Percentiles rank a stretch among this genome's conserved stretches.
phyloP scores from a whole-genome alignment of 495 filamentous ascomycete genomes.

The Penicillium odoratum region DNA sequence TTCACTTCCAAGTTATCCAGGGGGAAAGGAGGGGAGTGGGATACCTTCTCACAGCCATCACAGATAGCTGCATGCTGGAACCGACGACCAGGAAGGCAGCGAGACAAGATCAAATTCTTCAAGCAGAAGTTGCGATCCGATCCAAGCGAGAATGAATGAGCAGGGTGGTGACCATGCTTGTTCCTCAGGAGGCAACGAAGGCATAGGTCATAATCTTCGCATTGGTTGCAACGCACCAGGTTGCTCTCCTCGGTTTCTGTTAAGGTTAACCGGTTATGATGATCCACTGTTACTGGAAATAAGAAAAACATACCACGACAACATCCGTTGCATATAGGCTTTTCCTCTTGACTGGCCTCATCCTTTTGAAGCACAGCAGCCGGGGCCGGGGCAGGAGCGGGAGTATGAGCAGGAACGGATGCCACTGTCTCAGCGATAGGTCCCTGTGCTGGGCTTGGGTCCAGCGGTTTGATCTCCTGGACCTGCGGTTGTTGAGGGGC shows the following conservation, averaged over 20 bases:
- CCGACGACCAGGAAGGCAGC: slow-evolving; percentile 80
- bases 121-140: slow-evolving; percentile 38
- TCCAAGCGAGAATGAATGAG: slow-evolving; percentile 66
- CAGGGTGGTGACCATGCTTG: slow-evolving; percentile 91
- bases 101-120: slow-evolving; percentile 50
- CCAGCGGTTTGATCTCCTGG: slow-evolving; percentile 19
- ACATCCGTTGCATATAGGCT: slow-evolving; percentile 92
- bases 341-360: slow-evolving; percentile 32
- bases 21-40: background rate
- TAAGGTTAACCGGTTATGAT: background rate
- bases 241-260: slow-evolving; percentile 70
- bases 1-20: background rate
- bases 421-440: slow-evolving; percentile 15
- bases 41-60: slow-evolving; percentile 87
- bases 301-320: slow-evolving; percentile 60
- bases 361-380: slow-evolving; percentile 4
- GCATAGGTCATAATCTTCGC: slow-evolving; percentile 93
- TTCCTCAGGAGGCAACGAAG: slow-evolving; percentile 70
- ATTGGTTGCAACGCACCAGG: slow-evolving; percentile 82
- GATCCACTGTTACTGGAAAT: background rate
- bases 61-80: slow-evolving; percentile 84
- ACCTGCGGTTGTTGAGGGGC: slow-evolving; percentile 54
- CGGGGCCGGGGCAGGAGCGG: background rate
- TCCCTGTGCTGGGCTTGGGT: slow-evolving; percentile 17
- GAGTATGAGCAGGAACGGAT: background rate